A percentile compares a stretch with the other conserved stretches of the same genome.
These are phyloP conservation scores for Metroxylon sagu DNA, from an alignment of 176 grass and related monocot genomes.

Conservation along the genomic window DNA sequence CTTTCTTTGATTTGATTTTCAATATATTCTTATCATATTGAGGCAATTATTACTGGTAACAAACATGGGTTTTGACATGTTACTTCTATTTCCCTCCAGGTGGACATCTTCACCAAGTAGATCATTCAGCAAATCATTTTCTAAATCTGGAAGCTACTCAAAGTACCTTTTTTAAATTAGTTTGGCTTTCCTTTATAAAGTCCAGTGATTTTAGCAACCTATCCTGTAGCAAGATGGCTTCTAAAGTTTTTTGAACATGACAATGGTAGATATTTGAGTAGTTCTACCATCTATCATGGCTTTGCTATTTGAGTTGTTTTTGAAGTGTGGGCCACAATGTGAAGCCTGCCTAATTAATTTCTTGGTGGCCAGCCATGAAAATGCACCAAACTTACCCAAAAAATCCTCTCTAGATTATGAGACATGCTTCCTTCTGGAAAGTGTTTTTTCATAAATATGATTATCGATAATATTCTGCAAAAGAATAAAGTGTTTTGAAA, in stretches of 20 bases:
- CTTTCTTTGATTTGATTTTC: neutral
- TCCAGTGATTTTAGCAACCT: too few species aligned
- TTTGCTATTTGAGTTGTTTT: neutral
- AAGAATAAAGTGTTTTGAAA: too few species aligned
- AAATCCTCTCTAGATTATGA: too few species aligned
- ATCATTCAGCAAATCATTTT: constrained; percentile 23
- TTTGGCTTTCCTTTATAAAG: too few species aligned
- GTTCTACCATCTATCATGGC: neutral
- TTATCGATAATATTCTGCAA: too few species aligned
- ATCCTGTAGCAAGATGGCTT: too few species aligned
- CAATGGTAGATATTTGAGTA: neutral
- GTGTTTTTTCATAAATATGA: too few species aligned
- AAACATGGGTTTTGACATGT: too few species aligned
- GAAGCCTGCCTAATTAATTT: neutral
- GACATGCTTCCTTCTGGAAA: too few species aligned
- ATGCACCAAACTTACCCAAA: too few species aligned
- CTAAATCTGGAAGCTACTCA: constrained; percentile 21
- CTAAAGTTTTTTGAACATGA: too few species aligned
- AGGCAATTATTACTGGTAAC: neutral
- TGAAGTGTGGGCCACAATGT: neutral
- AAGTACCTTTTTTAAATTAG: constrained; percentile 7
- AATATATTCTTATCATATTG: neutral
- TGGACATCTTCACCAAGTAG: constrained; percentile 18
- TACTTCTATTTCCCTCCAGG: constrained; percentile 25
- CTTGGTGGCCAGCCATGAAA: neutral